These are phyloP conservation scores for Cercospora sesami DNA, from an alignment of 2,329 filamentous ascomycete species.

Conservation along the genomic window DNA sequence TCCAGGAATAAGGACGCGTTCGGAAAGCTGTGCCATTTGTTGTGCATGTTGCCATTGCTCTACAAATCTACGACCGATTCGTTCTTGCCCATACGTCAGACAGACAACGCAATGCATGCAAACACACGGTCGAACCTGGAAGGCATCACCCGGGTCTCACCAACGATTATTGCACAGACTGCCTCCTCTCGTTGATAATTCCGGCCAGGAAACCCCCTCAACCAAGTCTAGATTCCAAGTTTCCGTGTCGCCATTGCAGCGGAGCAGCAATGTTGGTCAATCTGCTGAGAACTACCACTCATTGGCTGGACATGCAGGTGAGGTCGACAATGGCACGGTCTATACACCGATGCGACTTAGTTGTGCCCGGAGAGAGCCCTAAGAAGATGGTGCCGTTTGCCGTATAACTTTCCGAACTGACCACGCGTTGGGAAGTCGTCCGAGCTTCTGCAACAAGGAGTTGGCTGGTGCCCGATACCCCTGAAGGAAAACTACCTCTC, in stretches of 20 bases:
- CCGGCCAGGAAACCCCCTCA: background rate
- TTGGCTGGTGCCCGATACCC: constrained; percentile 59
- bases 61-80: background rate
- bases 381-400: constrained; percentile 56
- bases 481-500: constrained; percentile 24
- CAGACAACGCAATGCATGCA: too few species aligned
- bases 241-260: background rate
- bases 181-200: background rate
- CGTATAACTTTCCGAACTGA: constrained; percentile 56
- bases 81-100: background rate
- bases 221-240: background rate
- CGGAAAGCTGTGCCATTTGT: too few species aligned
- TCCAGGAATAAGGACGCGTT: background rate
- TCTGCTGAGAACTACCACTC: background rate
- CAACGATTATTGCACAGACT: background rate
- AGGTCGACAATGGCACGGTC: background rate
- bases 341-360: background rate
- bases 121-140: too few species aligned
- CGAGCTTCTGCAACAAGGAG: constrained; percentile 63
- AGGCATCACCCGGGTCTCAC: too few species aligned
- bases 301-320: background rate
- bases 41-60: background rate
- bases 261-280: background rate
- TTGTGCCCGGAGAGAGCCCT: constrained; percentile 42
- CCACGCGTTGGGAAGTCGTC: constrained; percentile 53